phyloP scores from a whole-genome alignment of 2,329 filamentous ascomycete genomes.

The Cercospora beticola region DNA sequence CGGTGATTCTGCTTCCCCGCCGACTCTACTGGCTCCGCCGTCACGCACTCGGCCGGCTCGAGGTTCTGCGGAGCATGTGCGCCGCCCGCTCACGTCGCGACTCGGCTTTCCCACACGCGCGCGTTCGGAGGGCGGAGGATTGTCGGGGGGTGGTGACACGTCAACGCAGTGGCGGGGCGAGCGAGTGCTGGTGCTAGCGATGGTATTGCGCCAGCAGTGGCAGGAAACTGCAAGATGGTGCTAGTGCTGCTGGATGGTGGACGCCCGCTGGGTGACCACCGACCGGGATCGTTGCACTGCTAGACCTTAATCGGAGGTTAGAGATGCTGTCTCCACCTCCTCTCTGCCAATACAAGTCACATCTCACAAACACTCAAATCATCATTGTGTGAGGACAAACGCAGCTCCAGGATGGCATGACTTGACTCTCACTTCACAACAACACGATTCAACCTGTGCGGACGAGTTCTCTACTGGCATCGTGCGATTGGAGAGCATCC shows the following conservation, averaged over 20 bases:
- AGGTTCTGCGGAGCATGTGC: slow-evolving; percentile 2
- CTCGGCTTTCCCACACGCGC: background rate
- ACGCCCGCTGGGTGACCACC: background rate
- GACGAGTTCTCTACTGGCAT: background rate
- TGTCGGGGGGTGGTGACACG: background rate
- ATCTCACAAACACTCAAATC: background rate
- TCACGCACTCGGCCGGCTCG: background rate
- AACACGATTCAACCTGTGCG: background rate
- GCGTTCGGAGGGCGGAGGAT: background rate
- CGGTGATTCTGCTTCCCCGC: background rate
- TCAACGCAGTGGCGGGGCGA: background rate
- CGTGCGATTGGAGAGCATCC: background rate
- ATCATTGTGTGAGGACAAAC: background rate
- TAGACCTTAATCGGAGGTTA: background rate
- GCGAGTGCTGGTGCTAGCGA: background rate
- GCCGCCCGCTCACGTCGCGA: background rate
- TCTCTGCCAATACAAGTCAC: background rate
- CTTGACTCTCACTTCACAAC: background rate
- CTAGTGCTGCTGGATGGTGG: background rate
- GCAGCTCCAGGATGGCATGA: background rate
- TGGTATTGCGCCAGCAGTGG: background rate
- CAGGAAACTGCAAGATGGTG: background rate
- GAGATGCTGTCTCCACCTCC: background rate
- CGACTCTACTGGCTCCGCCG: background rate
- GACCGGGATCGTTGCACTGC: background rate